A percentile compares a stretch with the other conserved stretches of the same genome.
These are phyloP conservation scores for Fusarium xylarioides DNA, from an alignment of 2,329 filamentous ascomycete genomes.

Conservation along the genomic window DNA sequence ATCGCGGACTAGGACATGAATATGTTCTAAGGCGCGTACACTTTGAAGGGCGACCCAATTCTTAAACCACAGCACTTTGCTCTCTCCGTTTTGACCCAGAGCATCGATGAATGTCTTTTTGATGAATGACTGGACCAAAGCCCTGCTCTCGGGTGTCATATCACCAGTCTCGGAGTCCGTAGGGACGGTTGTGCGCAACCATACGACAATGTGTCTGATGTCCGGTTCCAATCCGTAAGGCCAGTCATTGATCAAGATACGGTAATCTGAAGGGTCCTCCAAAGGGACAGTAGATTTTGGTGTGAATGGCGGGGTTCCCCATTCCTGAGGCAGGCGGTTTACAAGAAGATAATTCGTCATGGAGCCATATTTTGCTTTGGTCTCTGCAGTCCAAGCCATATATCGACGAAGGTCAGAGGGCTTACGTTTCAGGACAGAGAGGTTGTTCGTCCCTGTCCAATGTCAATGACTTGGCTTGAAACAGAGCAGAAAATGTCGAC, in stretches of 20 bases:
- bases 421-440: constrained; percentile 79
- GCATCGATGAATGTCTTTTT: constrained; percentile 71
- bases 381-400: constrained; percentile 76
- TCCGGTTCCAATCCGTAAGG: constrained; percentile 78
- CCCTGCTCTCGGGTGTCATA: constrained; percentile 73
- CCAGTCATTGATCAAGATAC: constrained; percentile 90
- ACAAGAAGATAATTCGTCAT: constrained; percentile 81
- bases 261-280: constrained; percentile 65
- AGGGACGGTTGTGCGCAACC: constrained; percentile 84
- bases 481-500: not conserved
- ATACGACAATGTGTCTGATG: constrained; percentile 86
- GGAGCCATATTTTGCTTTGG: constrained; percentile 78
- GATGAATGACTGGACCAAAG: constrained; percentile 74
- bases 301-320: constrained; percentile 69
- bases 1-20: constrained; percentile 77
- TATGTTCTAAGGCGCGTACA: constrained; percentile 86
- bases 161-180: constrained; percentile 76
- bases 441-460: constrained; percentile 61
- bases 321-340: constrained; percentile 72
- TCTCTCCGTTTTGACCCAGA: constrained; percentile 59
- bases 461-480: constrained; percentile 22
- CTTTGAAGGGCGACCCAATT: constrained; percentile 92
- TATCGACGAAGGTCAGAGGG: constrained; percentile 85
- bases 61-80: constrained; percentile 84
- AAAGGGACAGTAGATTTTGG: constrained; percentile 62